These are phyloP conservation scores for Lenzites betulinus DNA, from an alignment of 768 basidiomycete genomes.

Conservation along the genomic window DNA sequence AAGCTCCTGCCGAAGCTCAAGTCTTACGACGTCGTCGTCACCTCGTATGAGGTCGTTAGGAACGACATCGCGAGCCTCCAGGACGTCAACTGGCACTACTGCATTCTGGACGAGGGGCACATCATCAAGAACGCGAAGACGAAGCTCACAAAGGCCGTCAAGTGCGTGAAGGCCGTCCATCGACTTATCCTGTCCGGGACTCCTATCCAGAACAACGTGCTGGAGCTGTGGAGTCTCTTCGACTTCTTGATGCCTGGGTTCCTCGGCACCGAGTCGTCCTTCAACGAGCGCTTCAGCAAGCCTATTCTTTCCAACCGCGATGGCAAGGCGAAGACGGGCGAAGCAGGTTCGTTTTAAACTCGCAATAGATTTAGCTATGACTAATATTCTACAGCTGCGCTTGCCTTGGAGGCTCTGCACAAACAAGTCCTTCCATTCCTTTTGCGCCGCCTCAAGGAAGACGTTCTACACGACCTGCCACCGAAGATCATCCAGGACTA, in stretches of 20 bases:
- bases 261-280: conserved; percentile 90
- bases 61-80: conserved; percentile 85
- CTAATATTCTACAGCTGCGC: conserved; percentile 59
- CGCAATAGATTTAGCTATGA: background rate
- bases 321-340: conserved; percentile 90
- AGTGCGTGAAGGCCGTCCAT: conserved; percentile 86
- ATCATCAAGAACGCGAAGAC: conserved; percentile 99
- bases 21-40: conserved; percentile 88
- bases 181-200: conserved; percentile 95
- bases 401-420: conserved; percentile 93
- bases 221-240: conserved; percentile 98
- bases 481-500: conserved; percentile 99
- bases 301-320: conserved; percentile 95
- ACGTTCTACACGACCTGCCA: conserved; percentile 92
- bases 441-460: conserved; percentile 93
- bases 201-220: conserved; percentile 98
- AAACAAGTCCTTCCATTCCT: conserved; percentile 99
- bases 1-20: conserved; percentile 64
- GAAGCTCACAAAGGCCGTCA: conserved; percentile 95
- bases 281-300: conserved; percentile 95
- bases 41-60: conserved; percentile 96
- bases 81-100: conserved; percentile 86
- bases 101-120: conserved; percentile 97
- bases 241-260: conserved; percentile 99
- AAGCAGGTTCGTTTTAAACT: conserved; percentile 75